Base-by-base conservation (phyloP, 257 asterid species). In the Penstemon eatonii region DNA sequence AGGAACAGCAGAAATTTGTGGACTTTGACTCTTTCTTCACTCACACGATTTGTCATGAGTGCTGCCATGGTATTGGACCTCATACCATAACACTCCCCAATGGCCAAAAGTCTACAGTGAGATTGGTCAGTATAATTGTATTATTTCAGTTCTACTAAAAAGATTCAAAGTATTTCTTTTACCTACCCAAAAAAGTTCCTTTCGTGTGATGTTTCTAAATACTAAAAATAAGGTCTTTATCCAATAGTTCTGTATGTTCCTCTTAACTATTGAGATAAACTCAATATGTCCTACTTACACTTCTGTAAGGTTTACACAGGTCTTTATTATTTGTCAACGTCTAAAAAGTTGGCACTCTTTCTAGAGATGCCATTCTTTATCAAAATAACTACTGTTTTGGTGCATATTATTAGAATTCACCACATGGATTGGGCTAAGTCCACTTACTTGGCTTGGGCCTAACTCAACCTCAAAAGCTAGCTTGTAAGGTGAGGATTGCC, bases 21-120 rank as follows among this genome's bases (percentile, higher is more conserved):
- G 97, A 90, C 74, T 93, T 93, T 3, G 92, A 88, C 71, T 85
- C 96, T 59, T 93, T 90, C 85, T 93, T 93, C 79, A 90, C 96
- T 59, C 97, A 90, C 86, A 90, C 91, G 63, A 82, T 90, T 67
- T 93, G 96, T 77, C 99, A 90, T 46, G 99, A 93, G 78, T 93
- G 96, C 79, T 90, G 97, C 81, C 99, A 93, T 70, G 97, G 96
- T 71, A 93, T 93, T 73, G 99, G 99, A 50, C 99, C 99, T 72
- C 99, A 93, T 74, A 74, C 99, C 18, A 90, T 93, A 62, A 84
- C 79, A 47, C 96, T 90, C 59, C 97, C 96, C 0, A 77, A 84
- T 66, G 97, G 99, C 67, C 63, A 79, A 72, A 75, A 75, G 68
- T 93, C 97, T 39, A 93, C 99, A 33, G 99, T 93, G 69, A 84